A percentile compares a stretch with the other conserved stretches of the same genome.
Evolutionary conservation across 805 yeast genomes (phyloP).

Genomic region (Blastobotrys muscicola): DNA sequence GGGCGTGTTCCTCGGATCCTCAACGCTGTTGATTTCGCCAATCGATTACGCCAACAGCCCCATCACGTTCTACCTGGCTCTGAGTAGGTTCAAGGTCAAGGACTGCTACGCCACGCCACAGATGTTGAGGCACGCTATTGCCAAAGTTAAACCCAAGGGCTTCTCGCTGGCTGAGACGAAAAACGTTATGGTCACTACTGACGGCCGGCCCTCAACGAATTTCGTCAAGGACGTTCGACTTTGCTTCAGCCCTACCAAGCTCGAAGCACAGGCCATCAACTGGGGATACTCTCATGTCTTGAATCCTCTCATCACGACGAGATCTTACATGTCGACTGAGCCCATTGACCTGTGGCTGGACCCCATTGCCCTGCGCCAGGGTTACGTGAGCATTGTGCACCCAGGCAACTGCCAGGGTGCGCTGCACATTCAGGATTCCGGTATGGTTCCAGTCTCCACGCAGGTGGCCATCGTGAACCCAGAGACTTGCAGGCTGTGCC

Average conservation of each 20-base stretch:
- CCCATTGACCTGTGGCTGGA: constrained; percentile 84
- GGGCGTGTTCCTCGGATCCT: constrained; percentile 80
- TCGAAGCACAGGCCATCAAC: constrained; percentile 62
- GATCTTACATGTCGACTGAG: constrained; percentile 82
- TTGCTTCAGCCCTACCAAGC: constrained; percentile 52
- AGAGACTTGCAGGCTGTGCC: constrained; percentile 70
- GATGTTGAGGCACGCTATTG: constrained; percentile 68
- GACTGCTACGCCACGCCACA: constrained; percentile 80
- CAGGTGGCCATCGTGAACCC: constrained; percentile 94
- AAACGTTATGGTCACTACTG: constrained; percentile 77
- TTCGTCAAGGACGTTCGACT: constrained; percentile 46
- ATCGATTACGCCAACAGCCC: constrained; percentile 72
- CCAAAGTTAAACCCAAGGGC: constrained; percentile 49
- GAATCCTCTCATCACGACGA: constrained; percentile 74
- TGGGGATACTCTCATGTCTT: constrained; percentile 68
- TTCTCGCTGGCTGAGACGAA: constrained; percentile 54
- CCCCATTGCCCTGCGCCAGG: constrained; percentile 82
- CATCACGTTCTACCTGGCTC: constrained; percentile 52
- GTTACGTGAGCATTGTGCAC: constrained; percentile 69
- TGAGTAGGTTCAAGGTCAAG: constrained; percentile 71
- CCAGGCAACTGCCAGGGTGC: constrained; percentile 62
- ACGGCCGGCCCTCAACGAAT: constrained; percentile 60
- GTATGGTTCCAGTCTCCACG: constrained; percentile 91
- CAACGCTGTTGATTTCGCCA: constrained; percentile 74
- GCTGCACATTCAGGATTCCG: constrained; percentile 81